These are phyloP conservation scores for Cynara cardunculus DNA, from an alignment of 129 eudicot genomes.

Conservation along the genomic window DNA sequence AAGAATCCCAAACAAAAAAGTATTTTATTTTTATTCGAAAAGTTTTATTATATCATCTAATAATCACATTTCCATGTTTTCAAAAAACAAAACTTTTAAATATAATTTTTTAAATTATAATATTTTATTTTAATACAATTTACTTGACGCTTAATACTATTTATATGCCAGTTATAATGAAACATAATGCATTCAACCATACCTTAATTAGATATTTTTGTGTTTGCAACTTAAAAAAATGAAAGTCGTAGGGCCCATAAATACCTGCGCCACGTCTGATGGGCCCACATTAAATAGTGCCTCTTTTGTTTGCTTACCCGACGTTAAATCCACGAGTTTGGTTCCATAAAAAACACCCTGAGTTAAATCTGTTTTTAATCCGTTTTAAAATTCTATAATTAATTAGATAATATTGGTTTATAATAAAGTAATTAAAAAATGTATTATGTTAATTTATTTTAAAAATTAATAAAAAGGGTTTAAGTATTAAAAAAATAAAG, in stretches of 20 bases:
- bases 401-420: too few species aligned
- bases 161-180: slow-evolving; percentile 5
- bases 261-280: slow-evolving; percentile 35
- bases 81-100: background rate
- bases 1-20: background rate
- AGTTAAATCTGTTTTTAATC: background rate
- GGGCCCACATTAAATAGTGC: slow-evolving; percentile 25
- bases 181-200: slow-evolving; percentile 7
- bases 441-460: too few species aligned
- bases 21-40: background rate
- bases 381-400: background rate
- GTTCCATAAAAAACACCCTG: background rate
- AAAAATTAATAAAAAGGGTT: too few species aligned
- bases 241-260: slow-evolving; percentile 10
- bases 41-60: background rate
- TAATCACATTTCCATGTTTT: background rate
- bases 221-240: background rate
- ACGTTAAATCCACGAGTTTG: background rate
- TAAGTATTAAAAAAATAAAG: background rate
- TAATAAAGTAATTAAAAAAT: too few species aligned
- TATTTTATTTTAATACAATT: background rate
- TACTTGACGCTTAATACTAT: background rate
- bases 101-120: background rate
- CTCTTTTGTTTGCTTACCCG: slow-evolving; percentile 19
- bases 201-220: slow-evolving; percentile 7